Evolutionary conservation across 2,329 filamentous ascomycete genomes (phyloP), one percentile per base, ranked within the genome.

Genomic region (Coniella lustricola): DNA sequence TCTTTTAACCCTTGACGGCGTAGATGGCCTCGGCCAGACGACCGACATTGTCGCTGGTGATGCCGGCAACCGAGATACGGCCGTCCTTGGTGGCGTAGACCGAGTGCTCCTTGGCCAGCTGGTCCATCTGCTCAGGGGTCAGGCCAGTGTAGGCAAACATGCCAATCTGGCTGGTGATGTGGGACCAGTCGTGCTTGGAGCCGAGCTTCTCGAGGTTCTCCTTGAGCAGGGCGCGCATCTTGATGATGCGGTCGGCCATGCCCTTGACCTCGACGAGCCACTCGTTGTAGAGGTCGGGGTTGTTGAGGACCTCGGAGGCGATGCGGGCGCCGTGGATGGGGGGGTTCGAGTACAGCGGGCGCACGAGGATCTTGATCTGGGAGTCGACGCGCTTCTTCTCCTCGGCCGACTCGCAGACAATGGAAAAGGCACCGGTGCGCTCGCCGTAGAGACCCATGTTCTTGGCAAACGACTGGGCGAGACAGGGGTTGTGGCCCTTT

Each of bases 401-500:
- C 59, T 90, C 90, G 55, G 83, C 77, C 36, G 87, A 84, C 59
- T 83, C 84, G 66, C 85, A 87, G 61, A 96, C 86, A 58, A 97
- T 79, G 60, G 90, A 95, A 80, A 98, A 97, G 57, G 90, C 90
- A 64, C 93, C 93, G 53, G 95, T 89, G 73, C 93, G 91, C 79
- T 98, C 93, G 66, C 93, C 93, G 67, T 98, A 97, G 55, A 98
- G 87, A 73, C 93, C 93, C 91, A 98, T 97, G 81, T 98, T 98
- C 85, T 97, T 97, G 67, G 91, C 91, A 69, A 97, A 97, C 46
- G 87, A 93, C 75, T 97, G 91, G 62, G 87, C 85, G 55, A 97
- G 82, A 64, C 82, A 84, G 65, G 93, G 82, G 65, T 89, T 81
- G 75, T 95, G 90, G 61, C 91, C 91, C 73, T 96, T 76, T 72